Evolutionary conservation across 2,329 filamentous ascomycete species (phyloP), one percentile per base, ranked within the genome.

Genomic region (Neopestalotiopsis sp.): DNA sequence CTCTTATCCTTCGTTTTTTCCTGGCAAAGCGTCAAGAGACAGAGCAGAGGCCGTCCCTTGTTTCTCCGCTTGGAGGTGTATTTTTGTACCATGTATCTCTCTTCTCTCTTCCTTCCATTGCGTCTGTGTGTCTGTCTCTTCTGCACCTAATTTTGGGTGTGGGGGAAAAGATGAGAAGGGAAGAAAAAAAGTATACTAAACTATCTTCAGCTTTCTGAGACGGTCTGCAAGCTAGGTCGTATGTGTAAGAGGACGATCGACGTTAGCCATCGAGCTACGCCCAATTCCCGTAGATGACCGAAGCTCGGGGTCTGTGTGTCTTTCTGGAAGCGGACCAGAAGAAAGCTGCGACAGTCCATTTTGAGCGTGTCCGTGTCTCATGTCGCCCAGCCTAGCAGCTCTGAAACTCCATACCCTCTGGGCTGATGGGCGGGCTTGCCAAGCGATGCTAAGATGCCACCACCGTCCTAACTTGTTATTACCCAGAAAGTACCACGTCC

Each of bases 291-390:
- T 34, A 20, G 59, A 40, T 62, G 30, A 62, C 34, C 32, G 59
- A 34, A 20, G 34, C 28, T 40, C 30, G 17, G 32, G 32, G 57
- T 62, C 64, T 20, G 64, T 53, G 45, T 61, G 42, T 61, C 34
- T 34, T 67, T 67, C 66, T 67, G 58, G 66, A 67, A 64, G 61
- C 38, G 61, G 61, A 32, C 61, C 61, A 64, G 61, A 64, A 67
- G 32, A 67, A 24, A 67, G n/a, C 32, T 67, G 66, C 34, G 66
- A 63, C 66, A 58, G 28, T 38, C 59, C 59, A 62, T 62, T 62
- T 40, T 62, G 59, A 40, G 59, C 32, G 34, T 32, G 53, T 34
- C 34, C 64, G 38, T 67, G 65, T 67, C 53, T 67, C 65, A 67
- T 45, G 65, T 67, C 40, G 53, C 65, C 59, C 53, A 56, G 57